Evolutionary conservation across 805 yeast genomes (phyloP).

Genomic region (Ogataea degrootiae): DNA sequence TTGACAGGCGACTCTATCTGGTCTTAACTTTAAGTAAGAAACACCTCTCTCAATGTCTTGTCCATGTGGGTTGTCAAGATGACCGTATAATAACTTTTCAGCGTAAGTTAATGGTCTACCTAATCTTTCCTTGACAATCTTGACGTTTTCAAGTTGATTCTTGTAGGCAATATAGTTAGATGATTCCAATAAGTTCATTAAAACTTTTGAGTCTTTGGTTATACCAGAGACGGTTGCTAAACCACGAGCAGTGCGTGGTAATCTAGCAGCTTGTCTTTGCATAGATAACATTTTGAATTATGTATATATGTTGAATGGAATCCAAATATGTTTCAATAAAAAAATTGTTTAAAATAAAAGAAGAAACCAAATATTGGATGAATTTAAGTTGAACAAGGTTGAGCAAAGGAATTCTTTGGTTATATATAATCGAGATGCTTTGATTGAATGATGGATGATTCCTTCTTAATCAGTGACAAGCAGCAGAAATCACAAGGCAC

Average conservation of each 20-base stretch:
- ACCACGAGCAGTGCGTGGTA: constrained; percentile 35
- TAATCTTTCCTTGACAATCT: constrained; percentile 69
- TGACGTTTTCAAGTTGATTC: constrained; percentile 81
- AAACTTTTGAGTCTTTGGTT: constrained; percentile 51
- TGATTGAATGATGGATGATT: no score
- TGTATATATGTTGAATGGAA: background rate
- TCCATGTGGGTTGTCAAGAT: constrained; percentile 83
- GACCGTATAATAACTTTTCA: constrained; percentile 92
- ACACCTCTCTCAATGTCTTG: constrained; percentile 71
- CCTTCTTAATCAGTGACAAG: no score
- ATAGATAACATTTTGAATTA: constrained; percentile 25
- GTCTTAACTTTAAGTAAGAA: constrained; percentile 85
- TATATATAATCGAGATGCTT: no score
- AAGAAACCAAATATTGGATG: no score
- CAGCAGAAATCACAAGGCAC: no score
- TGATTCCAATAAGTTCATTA: constrained; percentile 58
- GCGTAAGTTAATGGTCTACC: constrained; percentile 85
- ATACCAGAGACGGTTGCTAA: constrained; percentile 47
- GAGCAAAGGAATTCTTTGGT: no score
- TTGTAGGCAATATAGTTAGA: constrained; percentile 89
- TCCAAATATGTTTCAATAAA: background rate
- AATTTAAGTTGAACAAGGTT: no score
- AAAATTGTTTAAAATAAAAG: no score
- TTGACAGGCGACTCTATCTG: constrained; percentile 99
- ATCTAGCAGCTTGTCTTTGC: constrained; percentile 25